Evolutionary conservation across 352 stramenopile genomes (phyloP).

Genomic region (Globisporangium viniferum): DNA sequence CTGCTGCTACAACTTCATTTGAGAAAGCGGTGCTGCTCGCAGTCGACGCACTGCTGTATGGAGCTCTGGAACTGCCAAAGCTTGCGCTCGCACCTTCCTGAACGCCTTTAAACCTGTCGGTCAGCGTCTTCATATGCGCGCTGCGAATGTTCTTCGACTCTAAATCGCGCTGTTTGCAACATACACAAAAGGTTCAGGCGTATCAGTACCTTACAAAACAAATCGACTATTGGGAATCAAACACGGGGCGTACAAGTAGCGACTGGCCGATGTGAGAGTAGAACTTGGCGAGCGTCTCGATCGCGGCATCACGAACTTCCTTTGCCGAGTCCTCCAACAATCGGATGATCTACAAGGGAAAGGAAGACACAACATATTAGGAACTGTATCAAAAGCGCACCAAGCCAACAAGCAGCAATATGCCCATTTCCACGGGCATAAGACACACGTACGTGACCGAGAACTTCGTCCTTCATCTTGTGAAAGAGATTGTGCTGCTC

Average conservation of each 20-base stretch:
- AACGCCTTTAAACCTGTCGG: conserved; percentile 41
- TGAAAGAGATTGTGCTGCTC: conserved; percentile 50
- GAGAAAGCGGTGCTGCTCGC: neutral
- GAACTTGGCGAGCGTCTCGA: conserved; percentile 67
- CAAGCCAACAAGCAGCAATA: neutral
- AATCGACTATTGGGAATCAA: neutral
- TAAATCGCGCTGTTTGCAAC: conserved; percentile 43
- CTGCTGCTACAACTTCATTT: neutral
- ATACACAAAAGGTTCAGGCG: neutral
- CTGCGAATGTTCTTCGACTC: conserved; percentile 72
- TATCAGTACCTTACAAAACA: neutral
- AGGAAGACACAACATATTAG: neutral
- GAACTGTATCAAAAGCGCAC: neutral
- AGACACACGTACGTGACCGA: conserved; percentile 44
- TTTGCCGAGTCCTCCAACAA: conserved; percentile 81
- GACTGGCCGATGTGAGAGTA: conserved; percentile 66
- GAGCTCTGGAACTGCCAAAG: neutral
- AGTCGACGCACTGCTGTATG: neutral
- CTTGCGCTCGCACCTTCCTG: neutral
- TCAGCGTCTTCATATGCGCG: conserved; percentile 74
- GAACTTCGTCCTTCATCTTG: conserved; percentile 47
- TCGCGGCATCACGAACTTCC: conserved; percentile 73
- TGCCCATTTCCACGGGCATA: neutral
- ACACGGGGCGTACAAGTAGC: conserved; percentile 43
- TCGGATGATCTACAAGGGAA: conserved; percentile 37